Conservation (phyloP, 78 protist genomes). For the Protostelium mycophagum region DNA sequence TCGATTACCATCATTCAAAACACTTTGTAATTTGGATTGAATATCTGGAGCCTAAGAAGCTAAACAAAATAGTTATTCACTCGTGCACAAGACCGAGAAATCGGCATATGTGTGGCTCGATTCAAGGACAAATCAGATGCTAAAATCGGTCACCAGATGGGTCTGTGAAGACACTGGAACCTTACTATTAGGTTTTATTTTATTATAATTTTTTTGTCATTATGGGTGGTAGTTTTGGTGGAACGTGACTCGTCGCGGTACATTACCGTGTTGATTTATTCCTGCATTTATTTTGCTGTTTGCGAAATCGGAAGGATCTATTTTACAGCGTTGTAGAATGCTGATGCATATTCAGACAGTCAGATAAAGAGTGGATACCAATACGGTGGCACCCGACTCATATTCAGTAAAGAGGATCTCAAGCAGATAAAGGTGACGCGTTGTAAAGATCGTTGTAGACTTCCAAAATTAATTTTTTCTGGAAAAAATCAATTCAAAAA, state of each 20-base stretch:
- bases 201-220: too few species aligned
- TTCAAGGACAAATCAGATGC: slow-evolving; percentile 39
- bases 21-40: neutral
- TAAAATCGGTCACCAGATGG: slow-evolving; percentile 31
- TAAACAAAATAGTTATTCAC: slow-evolving; percentile 15
- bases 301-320: too few species aligned
- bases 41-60: neutral
- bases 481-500: too few species aligned
- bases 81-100: slow-evolving; percentile 5
- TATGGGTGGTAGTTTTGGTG: too few species aligned
- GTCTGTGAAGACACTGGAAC: slow-evolving; percentile 41
- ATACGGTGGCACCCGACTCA: slow-evolving; percentile 66
- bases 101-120: slow-evolving; percentile 26
- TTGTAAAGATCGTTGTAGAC: neutral
- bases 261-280: too few species aligned
- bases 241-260: too few species aligned
- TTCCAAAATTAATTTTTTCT: neutral
- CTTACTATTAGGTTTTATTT: slow-evolving; percentile 19
- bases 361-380: slow-evolving; percentile 39
- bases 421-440: slow-evolving; percentile 20
- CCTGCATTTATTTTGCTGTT: too few species aligned
- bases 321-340: too few species aligned
- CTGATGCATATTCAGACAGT: too few species aligned
- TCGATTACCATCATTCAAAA: neutral
- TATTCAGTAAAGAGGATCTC: slow-evolving; percentile 47